Evolutionary conservation across 192 early-diverging fungal genomes (phyloP).

Genomic region (Geranomyces michiganensis): DNA sequence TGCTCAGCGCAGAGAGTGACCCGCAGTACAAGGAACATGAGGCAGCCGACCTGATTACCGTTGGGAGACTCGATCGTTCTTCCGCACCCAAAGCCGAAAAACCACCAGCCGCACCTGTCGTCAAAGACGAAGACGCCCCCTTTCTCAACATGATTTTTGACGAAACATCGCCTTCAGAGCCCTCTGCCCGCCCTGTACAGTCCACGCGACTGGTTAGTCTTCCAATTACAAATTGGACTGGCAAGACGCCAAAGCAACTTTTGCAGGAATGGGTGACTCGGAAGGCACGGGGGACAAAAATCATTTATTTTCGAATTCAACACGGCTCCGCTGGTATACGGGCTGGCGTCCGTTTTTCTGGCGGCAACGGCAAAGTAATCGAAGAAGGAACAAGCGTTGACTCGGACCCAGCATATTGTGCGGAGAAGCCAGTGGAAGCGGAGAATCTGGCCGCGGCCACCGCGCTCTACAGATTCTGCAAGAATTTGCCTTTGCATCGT

Average conservation of each 20-base stretch:
- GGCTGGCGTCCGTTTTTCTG: conserved; percentile 12
- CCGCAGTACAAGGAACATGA: background rate
- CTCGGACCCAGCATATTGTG: background rate
- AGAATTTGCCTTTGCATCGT: conserved; percentile 54
- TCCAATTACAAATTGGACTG: conserved; percentile 13
- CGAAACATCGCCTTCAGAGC: background rate
- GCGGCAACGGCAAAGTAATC: conserved; percentile 10
- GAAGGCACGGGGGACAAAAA: conserved; percentile 6
- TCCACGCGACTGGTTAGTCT: background rate
- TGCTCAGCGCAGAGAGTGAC: background rate
- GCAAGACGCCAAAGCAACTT: conserved; percentile 19
- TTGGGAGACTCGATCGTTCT: background rate
- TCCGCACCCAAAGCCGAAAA: background rate
- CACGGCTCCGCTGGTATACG: background rate
- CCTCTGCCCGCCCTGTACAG: background rate
- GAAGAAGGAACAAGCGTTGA: background rate
- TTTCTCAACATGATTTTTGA: conserved; percentile 5
- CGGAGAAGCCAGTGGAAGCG: background rate
- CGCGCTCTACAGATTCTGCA: conserved; percentile 49
- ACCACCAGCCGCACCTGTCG: background rate
- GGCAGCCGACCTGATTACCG: background rate
- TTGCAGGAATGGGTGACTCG: conserved; percentile 15
- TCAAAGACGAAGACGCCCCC: background rate
- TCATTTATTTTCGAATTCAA: background rate
- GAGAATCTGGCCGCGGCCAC: conserved; percentile 36